Evolutionary conservation across 2,329 filamentous ascomycete species (phyloP).

Genomic region (Myotisia sp.): DNA sequence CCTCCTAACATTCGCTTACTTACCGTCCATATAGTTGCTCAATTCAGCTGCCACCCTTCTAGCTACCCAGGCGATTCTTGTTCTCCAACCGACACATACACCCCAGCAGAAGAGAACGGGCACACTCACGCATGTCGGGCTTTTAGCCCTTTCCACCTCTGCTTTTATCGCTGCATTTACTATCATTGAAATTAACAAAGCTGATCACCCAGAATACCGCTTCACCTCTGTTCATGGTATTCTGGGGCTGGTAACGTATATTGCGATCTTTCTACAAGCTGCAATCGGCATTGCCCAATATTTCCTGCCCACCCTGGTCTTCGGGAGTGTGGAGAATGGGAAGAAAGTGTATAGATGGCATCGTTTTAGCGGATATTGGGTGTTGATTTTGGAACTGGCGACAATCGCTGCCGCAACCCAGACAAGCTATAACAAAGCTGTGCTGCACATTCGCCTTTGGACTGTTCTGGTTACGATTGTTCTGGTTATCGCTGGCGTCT

Average conservation of each 20-base stretch:
- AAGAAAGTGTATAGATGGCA: constrained; percentile 87
- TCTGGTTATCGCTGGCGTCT: constrained; percentile 55
- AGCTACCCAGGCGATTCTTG: constrained; percentile 63
- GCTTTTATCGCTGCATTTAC: constrained; percentile 29
- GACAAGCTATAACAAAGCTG: constrained; percentile 57
- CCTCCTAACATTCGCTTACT: not conserved
- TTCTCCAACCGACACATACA: constrained; percentile 77
- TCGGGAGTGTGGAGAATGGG: constrained; percentile 64
- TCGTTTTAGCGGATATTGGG: constrained; percentile 58
- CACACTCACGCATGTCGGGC: constrained; percentile 49
- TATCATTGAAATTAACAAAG: constrained; percentile 59
- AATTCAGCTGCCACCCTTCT: constrained; percentile 56
- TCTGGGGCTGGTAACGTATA: constrained; percentile 63
- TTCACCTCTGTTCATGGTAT: constrained; percentile 72
- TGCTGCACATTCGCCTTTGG: constrained; percentile 63
- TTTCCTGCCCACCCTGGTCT: constrained; percentile 51
- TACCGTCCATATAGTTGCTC: constrained; percentile 27
- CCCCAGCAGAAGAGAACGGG: constrained; percentile 55
- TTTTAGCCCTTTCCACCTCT: constrained; percentile 45
- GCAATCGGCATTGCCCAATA: constrained; percentile 72
- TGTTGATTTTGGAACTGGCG: constrained; percentile 55
- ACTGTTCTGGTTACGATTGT: constrained; percentile 51
- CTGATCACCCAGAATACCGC: constrained; percentile 41
- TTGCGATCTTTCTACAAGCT: constrained; percentile 57
- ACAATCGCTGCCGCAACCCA: constrained; percentile 62